Percentiles rank a stretch among this genome's conserved stretches.
Evolutionary conservation across 2,329 filamentous ascomycete genomes (phyloP).

Genomic region (Xylaria sp.): DNA sequence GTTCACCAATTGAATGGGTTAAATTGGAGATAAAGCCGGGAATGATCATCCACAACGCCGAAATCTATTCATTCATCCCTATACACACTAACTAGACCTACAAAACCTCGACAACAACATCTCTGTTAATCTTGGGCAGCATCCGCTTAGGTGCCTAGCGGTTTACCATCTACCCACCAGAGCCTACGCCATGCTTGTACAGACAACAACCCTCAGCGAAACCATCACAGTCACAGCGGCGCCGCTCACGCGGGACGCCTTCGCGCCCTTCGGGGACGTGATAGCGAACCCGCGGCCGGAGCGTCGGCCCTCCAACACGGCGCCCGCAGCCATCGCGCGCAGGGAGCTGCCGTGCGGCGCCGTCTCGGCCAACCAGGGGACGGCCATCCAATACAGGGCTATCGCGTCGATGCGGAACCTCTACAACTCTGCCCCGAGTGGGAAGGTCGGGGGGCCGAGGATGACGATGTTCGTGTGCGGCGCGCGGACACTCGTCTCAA

Average conservation of each 20-base stretch:
- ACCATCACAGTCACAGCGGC: constrained; percentile 63
- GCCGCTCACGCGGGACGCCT: constrained; percentile 74
- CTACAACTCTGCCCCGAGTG: constrained; percentile 73
- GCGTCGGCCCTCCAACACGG: constrained; percentile 56
- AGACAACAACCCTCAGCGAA: constrained; percentile 39
- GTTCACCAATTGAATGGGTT: constrained; percentile 10
- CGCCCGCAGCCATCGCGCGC: constrained; percentile 41
- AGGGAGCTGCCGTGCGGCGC: constrained; percentile 56
- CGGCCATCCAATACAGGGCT: constrained; percentile 85
- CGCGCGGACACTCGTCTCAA: constrained; percentile 57
- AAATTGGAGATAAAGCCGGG: not conserved
- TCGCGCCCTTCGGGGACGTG: constrained; percentile 84
- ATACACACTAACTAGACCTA: not conserved
- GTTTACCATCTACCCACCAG: not conserved
- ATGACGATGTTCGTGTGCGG: constrained; percentile 93
- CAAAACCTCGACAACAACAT: not conserved
- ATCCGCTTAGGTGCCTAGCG: not conserved
- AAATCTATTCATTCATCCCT: not conserved
- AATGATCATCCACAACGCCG: constrained; percentile 11
- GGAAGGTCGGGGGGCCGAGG: constrained; percentile 65
- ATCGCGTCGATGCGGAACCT: constrained; percentile 78
- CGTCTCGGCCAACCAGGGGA: constrained; percentile 82
- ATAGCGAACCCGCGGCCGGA: constrained; percentile 75
- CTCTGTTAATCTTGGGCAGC: not conserved
- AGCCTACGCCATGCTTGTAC: constrained; percentile 42